These are phyloP conservation scores for Boletus edulis DNA, from an alignment of 768 basidiomycete species.

Conservation along the genomic window DNA sequence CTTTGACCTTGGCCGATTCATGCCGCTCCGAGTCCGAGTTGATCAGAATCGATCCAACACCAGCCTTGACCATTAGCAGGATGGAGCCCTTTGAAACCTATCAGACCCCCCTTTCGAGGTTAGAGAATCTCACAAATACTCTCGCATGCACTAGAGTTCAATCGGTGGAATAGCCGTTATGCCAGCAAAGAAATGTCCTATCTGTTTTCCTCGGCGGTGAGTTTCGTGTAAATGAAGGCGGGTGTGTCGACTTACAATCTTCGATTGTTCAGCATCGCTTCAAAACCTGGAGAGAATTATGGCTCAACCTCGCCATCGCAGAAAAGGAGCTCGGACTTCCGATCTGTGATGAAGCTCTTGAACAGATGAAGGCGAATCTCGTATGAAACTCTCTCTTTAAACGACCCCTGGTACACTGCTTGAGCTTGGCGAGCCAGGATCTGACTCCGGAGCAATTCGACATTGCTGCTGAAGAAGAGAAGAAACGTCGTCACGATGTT, in stretches of 20 bases:
- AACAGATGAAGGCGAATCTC: constrained; percentile 92
- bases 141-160: neutral
- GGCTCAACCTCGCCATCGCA: constrained; percentile 95
- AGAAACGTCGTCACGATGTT: constrained; percentile 96
- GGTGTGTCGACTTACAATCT: neutral
- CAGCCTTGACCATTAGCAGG: neutral
- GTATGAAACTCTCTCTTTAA: constrained; percentile 36
- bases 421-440: constrained; percentile 43
- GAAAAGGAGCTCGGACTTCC: constrained; percentile 94
- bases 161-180: constrained; percentile 70
- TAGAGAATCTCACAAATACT: constrained; percentile 2
- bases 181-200: constrained; percentile 98
- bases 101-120: constrained; percentile 83
- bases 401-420: neutral
- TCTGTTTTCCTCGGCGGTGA: constrained; percentile 90
- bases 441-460: constrained; percentile 89
- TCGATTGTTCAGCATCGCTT: constrained; percentile 72
- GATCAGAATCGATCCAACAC: neutral
- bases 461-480: constrained; percentile 91
- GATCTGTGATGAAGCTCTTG: constrained; percentile 86
- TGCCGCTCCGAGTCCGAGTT: neutral
- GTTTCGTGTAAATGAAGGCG: constrained; percentile 22
- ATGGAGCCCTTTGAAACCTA: constrained; percentile 74
- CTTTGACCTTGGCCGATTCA: neutral
- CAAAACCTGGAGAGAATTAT: constrained; percentile 91